Base-by-base conservation (phyloP, 306 rosid genomes). In the Vigna trinervia region DNA sequence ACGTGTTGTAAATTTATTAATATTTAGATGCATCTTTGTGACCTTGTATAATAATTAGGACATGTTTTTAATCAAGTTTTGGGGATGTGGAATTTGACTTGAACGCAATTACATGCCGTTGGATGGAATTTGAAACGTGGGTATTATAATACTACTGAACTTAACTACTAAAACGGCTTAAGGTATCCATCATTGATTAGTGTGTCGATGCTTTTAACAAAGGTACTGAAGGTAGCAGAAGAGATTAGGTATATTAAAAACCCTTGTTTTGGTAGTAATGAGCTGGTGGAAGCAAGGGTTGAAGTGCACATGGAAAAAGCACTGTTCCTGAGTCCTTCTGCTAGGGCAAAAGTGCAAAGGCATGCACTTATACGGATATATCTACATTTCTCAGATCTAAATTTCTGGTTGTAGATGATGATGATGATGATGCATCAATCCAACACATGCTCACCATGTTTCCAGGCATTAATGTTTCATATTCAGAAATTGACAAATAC, bases 251-350 rank as follows among this genome's bases (percentile, higher is more conserved):
- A 32, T 8, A 45, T 7, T 22, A 22, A 74, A 20, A 65, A 13
- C 43, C 41, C 56, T 13, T 64, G 12, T 64, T 76, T 76, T 22
- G 28, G 63, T 7, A 19, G 7, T 4, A 64, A 48, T 75, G 51
- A 61, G 59, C 5, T 32, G 71, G 79, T 74, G 50, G 32, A 12
- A 13, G 79, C 19, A 15, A 57, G 78, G 45, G 77, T 23, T 43
- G 32, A 62, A 48, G 20, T 17, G 80, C 80, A 76, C 74, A 67
- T 66, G 75, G 58, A 54, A 66, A 66, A 66, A 77, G 81, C 65
- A 63, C 8, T 19, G 73, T 4, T 38, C 52, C 62, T 17, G 43
- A 54, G 14, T 57, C 19, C 11, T 57, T 51, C 5, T 32, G 10
- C 58, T 30, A 26, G 41, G 71, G 52, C 32, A 38, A 65, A 65